phyloP scores from a whole-genome alignment of 768 basidiomycete species.

The Lentinula sp. region DNA sequence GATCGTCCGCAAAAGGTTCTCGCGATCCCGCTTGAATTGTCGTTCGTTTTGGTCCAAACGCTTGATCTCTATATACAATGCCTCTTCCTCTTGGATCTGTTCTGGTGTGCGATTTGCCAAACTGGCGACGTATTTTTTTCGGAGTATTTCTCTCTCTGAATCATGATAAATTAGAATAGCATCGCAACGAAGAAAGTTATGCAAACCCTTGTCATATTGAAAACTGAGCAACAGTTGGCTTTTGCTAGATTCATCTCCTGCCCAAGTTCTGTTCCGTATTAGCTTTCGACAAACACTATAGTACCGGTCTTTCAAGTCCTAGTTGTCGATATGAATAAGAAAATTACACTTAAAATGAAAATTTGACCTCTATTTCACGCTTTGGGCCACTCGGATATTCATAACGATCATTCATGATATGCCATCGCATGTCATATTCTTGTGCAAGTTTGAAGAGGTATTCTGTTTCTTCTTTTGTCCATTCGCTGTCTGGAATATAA shows the following conservation, averaged over 20 bases:
- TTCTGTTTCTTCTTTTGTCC: constrained; percentile 92
- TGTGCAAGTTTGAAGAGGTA: constrained; percentile 79
- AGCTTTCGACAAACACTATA: constrained; percentile 88
- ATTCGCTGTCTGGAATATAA: constrained; percentile 55
- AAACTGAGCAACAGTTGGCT: constrained; percentile 63
- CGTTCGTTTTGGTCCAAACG: constrained; percentile 92
- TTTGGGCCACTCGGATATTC: constrained; percentile 51
- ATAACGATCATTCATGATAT: constrained; percentile 87
- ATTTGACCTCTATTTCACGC: constrained; percentile 59
- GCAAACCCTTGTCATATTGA: constrained; percentile 82
- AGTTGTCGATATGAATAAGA: background rate
- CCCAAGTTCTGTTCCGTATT: constrained; percentile 77
- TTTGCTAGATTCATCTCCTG: constrained; percentile 74
- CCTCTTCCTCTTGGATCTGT: constrained; percentile 93
- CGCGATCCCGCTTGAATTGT: constrained; percentile 81
- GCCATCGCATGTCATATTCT: constrained; percentile 86
- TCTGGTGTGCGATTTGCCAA: constrained; percentile 86
- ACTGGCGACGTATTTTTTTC: constrained; percentile 82
- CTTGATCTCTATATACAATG: constrained; percentile 88
- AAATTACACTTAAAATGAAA: background rate
- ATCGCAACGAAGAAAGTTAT: background rate
- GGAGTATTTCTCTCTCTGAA: constrained; percentile 77
- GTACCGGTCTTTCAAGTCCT: constrained; percentile 95
- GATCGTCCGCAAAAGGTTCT: constrained; percentile 78
- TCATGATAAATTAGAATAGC: background rate